A percentile compares a stretch with the other conserved stretches of the same genome.
These are phyloP conservation scores for Macrocybe gigantea DNA, from an alignment of 768 basidiomycete genomes.

Conservation along the genomic window DNA sequence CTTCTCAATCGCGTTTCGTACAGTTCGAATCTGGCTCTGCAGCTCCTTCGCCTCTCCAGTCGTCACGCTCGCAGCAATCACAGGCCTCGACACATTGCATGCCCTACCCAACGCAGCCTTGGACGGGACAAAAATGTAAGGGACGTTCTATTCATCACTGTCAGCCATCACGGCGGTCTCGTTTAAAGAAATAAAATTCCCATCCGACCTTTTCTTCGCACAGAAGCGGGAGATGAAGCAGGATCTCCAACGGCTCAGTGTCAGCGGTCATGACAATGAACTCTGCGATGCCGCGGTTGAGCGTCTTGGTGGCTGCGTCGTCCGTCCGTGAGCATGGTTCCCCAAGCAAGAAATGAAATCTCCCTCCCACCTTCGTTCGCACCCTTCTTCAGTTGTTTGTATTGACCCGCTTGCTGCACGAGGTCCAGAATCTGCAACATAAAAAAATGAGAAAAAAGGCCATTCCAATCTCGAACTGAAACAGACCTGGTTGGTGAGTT, in stretches of 20 bases:
- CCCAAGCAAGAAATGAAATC: neutral
- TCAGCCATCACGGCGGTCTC: slow-evolving; percentile 1
- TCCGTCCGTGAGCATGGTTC: slow-evolving; percentile 5
- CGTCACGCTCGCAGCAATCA: slow-evolving; percentile 95
- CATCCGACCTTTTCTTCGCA: slow-evolving; percentile 91
- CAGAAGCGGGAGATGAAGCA: slow-evolving; percentile 92
- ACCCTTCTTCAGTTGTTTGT: slow-evolving; percentile 98
- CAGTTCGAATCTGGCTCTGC: slow-evolving; percentile 77
- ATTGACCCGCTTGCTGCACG: slow-evolving; percentile 92
- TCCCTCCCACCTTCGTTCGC: slow-evolving; percentile 83
- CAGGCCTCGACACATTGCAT: slow-evolving; percentile 91
- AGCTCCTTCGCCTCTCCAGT: slow-evolving; percentile 93
- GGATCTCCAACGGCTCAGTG: slow-evolving; percentile 96
- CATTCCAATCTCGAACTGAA: neutral
- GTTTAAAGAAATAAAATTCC: neutral
- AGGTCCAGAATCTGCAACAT: slow-evolving; percentile 80
- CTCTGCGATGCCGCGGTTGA: slow-evolving; percentile 97
- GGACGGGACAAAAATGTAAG: slow-evolving; percentile 91
- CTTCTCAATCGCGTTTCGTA: slow-evolving; percentile 82
- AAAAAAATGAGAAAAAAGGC: slow-evolving; percentile 1
- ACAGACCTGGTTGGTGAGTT: slow-evolving; percentile 85
- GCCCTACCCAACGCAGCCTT: slow-evolving; percentile 96
- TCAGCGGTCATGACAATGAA: slow-evolving; percentile 96
- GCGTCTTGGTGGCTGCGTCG: slow-evolving; percentile 84
- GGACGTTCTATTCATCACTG: slow-evolving; percentile 66